phyloP scores from a whole-genome alignment of 805 yeast genomes.

The Myxozyma sirexii region DNA sequence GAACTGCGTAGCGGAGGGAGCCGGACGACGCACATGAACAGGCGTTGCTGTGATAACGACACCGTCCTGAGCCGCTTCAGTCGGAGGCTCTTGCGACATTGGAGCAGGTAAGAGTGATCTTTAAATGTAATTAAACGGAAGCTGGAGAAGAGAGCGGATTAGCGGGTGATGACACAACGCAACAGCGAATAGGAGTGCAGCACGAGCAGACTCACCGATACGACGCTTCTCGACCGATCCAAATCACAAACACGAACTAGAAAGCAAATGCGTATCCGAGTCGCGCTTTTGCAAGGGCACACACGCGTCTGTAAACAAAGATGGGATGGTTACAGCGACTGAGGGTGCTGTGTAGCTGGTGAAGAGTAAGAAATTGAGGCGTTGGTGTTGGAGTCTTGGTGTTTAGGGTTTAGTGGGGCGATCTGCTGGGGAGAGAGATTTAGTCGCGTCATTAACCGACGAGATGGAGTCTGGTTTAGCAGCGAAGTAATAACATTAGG shows the following conservation, averaged over 20 bases:
- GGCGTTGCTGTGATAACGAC: constrained; percentile 19
- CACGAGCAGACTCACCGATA: not conserved
- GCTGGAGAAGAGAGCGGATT: not conserved
- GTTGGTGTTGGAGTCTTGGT: not conserved
- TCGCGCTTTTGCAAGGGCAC: not conserved
- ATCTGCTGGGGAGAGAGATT: no score
- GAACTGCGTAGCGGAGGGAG: not conserved
- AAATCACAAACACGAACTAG: no score
- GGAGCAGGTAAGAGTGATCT: not conserved
- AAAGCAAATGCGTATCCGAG: not conserved
- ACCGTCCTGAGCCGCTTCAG: not conserved
- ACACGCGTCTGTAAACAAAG: constrained; percentile 8
- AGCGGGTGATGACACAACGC: not conserved
- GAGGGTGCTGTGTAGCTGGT: constrained; percentile 16
- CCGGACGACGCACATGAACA: constrained; percentile 15
- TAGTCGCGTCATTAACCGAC: not conserved
- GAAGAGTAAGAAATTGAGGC: not conserved
- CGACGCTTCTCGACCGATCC: no score
- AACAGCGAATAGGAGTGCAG: not conserved
- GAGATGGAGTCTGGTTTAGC: not conserved
- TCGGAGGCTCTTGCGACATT: not conserved
- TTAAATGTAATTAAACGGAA: not conserved
- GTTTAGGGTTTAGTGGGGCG: not conserved
- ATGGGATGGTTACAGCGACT: constrained; percentile 1
- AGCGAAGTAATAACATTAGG: not conserved